phyloP scores from a whole-genome alignment of 169 alveolate genomes.

The Cryptosporidium bovis region DNA sequence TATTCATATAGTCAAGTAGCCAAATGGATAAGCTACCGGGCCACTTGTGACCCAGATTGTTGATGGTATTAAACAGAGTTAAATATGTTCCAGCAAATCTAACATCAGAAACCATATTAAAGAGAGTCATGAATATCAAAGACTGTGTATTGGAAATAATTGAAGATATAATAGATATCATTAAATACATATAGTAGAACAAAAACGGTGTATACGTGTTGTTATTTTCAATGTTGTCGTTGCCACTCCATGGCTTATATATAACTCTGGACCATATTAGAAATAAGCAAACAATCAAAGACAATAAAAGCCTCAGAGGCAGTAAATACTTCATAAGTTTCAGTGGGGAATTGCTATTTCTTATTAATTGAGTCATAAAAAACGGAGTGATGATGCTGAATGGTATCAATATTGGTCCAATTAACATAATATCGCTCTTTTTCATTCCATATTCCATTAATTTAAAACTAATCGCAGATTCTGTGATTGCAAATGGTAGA shows the following conservation, averaged over 20 bases:
- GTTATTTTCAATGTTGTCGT: conserved; percentile 22
- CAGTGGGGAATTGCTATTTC: conserved; percentile 75
- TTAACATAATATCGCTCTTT: conserved; percentile 75
- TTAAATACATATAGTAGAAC: conserved; percentile 36
- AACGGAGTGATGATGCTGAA: conserved; percentile 77
- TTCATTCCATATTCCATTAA: conserved; percentile 66
- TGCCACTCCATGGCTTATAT: conserved; percentile 67
- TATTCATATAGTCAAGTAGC: conserved; percentile 78
- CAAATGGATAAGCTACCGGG: conserved; percentile 75
- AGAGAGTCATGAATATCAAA: conserved; percentile 79
- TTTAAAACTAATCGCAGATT: conserved; percentile 44
- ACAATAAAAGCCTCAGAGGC: conserved; percentile 16
- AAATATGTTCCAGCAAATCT: conserved; percentile 87
- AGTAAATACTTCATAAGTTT: conserved; percentile 63
- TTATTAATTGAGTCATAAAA: conserved; percentile 75
- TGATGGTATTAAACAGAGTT: conserved; percentile 86
- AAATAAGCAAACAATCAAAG: conserved; percentile 69
- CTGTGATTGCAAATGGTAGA: conserved; percentile 58
- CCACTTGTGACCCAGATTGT: conserved; percentile 81
- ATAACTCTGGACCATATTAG: conserved; percentile 76
- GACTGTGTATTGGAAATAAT: conserved; percentile 68
- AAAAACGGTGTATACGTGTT: conserved; percentile 63
- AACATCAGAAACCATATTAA: conserved; percentile 84
- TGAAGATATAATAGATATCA: conserved; percentile 43
- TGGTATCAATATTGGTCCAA: conserved; percentile 75